Percentiles rank a stretch among this genome's conserved stretches.
These are phyloP conservation scores for Megacollybia marginata DNA, from an alignment of 768 basidiomycete species.

Conservation along the genomic window DNA sequence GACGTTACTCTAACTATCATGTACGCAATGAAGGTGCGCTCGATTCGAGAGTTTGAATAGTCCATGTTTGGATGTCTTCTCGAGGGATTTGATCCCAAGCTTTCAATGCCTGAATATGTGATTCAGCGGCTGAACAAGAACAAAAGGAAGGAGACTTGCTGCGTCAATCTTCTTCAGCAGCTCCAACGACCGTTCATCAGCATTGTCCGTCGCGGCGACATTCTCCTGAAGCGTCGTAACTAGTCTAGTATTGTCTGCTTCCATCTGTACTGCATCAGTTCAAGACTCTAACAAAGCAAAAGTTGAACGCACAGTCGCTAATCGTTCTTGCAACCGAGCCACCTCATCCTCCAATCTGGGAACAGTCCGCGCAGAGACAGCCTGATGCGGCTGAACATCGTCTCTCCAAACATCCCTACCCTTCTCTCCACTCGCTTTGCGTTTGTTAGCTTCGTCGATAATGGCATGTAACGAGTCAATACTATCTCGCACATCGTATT, in stretches of 20 bases:
- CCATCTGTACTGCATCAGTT: conserved; percentile 33
- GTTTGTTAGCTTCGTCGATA: conserved; percentile 58
- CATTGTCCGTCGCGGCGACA: conserved; percentile 33
- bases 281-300: background rate
- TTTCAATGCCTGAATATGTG: conserved; percentile 25
- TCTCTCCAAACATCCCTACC: conserved; percentile 60
- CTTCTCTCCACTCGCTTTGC: conserved; percentile 39
- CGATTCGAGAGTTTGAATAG: conserved; percentile 39
- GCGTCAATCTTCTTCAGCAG: conserved; percentile 48
- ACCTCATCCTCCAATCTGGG: conserved; percentile 46
- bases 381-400: conserved; percentile 53
- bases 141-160: conserved; percentile 24
- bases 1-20: too few relatives aligned
- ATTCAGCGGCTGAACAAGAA: background rate
- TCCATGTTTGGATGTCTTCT: conserved; percentile 58
- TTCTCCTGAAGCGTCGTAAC: conserved; percentile 44
- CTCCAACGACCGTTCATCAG: conserved; percentile 36
- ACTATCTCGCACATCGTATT: conserved; percentile 60
- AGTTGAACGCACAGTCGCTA: conserved; percentile 27
- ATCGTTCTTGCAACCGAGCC: conserved; percentile 27
- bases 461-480: conserved; percentile 66
- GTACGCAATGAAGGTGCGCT: background rate
- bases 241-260: conserved; percentile 44
- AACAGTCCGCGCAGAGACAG: conserved; percentile 55
- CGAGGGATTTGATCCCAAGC: conserved; percentile 50